phyloP scores from a whole-genome alignment of 805 yeast species.

The Kazachstania kunashirensis region DNA sequence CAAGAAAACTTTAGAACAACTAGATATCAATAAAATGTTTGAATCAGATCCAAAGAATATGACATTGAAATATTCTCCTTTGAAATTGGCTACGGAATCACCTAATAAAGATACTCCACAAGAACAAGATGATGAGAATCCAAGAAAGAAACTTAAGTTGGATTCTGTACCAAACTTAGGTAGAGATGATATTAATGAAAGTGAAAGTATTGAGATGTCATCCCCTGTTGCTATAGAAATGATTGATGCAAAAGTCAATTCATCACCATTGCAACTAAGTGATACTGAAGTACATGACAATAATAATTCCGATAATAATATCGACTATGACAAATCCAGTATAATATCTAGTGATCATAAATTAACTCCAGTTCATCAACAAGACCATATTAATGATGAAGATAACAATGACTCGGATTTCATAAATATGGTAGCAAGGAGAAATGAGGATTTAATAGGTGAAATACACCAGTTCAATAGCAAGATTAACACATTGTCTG shows the following conservation, averaged over 20 bases:
- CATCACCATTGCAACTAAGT: slow-evolving; percentile 1
- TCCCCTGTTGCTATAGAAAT: slow-evolving; percentile 26
- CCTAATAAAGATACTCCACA: slow-evolving; percentile 7
- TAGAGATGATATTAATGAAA: slow-evolving; percentile 3
- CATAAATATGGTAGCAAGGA: slow-evolving; percentile 9
- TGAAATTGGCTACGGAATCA: slow-evolving; percentile 15
- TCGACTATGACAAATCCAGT: not conserved
- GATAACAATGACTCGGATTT: slow-evolving; percentile 3
- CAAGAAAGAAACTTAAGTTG: slow-evolving; percentile 14
- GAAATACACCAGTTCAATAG: slow-evolving; percentile 15
- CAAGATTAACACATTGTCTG: slow-evolving; percentile 12
- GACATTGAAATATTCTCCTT: slow-evolving; percentile 16
- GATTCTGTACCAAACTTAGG: slow-evolving; percentile 14
- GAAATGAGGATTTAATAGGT: slow-evolving; percentile 17
- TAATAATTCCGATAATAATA: not conserved
- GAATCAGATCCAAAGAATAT: slow-evolving; percentile 1
- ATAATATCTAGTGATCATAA: slow-evolving; percentile 9
- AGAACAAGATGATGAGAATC: slow-evolving; percentile 2
- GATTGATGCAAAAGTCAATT: slow-evolving; percentile 10
- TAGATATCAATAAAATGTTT: slow-evolving; percentile 19
- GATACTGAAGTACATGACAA: not conserved
- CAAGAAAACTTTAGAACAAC: slow-evolving; percentile 11
- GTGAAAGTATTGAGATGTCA: not conserved
- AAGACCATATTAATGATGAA: not conserved
- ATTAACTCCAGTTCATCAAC: slow-evolving; percentile 16